A percentile compares a stretch with the other conserved stretches of the same genome.
Evolutionary conservation across 768 basidiomycete species (phyloP).

Genomic region (Pisolithus albus): DNA sequence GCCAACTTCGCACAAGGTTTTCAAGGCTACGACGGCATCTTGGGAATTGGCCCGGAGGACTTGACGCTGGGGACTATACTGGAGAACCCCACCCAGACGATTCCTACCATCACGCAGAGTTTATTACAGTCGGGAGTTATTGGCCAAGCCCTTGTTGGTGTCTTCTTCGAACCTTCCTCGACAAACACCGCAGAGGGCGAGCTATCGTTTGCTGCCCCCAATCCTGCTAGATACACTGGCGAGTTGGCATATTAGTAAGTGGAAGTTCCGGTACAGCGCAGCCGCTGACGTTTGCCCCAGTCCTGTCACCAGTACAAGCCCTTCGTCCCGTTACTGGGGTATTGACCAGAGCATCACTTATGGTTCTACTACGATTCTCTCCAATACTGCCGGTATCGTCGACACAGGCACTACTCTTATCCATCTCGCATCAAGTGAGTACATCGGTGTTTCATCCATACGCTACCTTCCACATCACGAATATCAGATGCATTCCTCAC

Average conservation of each 20-base stretch:
- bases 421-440: constrained; percentile 37
- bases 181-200: constrained; percentile 9
- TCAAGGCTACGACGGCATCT: constrained; percentile 15
- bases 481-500: constrained; percentile 31
- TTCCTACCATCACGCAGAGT: constrained; percentile 22
- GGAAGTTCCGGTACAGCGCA: too few relatives aligned
- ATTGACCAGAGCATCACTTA: constrained; percentile 51
- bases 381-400: constrained; percentile 48
- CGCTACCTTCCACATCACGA: background rate
- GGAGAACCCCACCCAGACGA: background rate
- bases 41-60: constrained; percentile 20
- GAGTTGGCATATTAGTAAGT: too few relatives aligned
- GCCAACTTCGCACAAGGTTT: constrained; percentile 9
- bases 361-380: constrained; percentile 40
- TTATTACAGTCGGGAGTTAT: background rate
- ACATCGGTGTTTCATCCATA: background rate
- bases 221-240: too few relatives aligned
- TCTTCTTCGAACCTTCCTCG: background rate
- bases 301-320: constrained; percentile 41
- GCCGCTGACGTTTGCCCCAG: too few relatives aligned
- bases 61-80: constrained; percentile 23
- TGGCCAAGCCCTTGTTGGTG: background rate
- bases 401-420: constrained; percentile 55
- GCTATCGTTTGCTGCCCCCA: constrained; percentile 26
- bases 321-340: constrained; percentile 51